phyloP scores from a whole-genome alignment of 2,329 filamentous ascomycete species.

The Sarocladiaceae sp. region DNA sequence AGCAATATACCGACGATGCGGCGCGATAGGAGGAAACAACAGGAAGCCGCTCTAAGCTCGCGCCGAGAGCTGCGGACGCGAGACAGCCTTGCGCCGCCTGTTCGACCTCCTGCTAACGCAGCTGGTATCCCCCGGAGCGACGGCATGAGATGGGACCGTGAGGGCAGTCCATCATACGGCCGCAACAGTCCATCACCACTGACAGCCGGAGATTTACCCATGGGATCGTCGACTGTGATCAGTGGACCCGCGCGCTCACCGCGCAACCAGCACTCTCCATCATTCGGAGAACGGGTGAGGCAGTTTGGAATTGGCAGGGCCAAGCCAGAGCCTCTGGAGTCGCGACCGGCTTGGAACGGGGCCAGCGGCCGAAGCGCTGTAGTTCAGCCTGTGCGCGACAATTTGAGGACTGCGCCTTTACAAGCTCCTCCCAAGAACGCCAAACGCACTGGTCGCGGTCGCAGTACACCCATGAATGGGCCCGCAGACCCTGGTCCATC shows the following conservation, averaged over 20 bases:
- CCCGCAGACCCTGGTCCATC: not conserved
- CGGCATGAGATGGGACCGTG: constrained; percentile 5
- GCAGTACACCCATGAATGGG: not conserved
- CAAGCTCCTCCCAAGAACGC: constrained; percentile 46
- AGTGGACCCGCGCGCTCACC: constrained; percentile 17
- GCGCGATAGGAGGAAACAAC: constrained; percentile 43
- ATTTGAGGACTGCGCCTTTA: constrained; percentile 50
- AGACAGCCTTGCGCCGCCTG: constrained; percentile 20
- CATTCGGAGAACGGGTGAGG: constrained; percentile 30
- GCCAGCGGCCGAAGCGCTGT: constrained; percentile 64
- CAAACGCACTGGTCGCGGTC: not conserved
- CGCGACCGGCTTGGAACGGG: constrained; percentile 64
- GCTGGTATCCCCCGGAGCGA: constrained; percentile 1
- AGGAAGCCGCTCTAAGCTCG: constrained; percentile 30
- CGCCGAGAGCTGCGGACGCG: constrained; percentile 28
- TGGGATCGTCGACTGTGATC: constrained; percentile 20
- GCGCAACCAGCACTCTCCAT: constrained; percentile 21
- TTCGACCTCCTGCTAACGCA: not conserved
- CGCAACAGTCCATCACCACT: not conserved
- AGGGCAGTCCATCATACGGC: not conserved
- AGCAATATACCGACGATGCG: constrained; percentile 50
- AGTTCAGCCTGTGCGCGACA: constrained; percentile 61
- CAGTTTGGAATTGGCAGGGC: constrained; percentile 25
- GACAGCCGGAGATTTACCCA: constrained; percentile 5
- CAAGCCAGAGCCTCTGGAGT: constrained; percentile 34